Percentiles rank a stretch among this genome's conserved stretches.
These are phyloP conservation scores for Elsinoe batatas DNA, from an alignment of 2,329 filamentous ascomycete species.

Conservation along the genomic window DNA sequence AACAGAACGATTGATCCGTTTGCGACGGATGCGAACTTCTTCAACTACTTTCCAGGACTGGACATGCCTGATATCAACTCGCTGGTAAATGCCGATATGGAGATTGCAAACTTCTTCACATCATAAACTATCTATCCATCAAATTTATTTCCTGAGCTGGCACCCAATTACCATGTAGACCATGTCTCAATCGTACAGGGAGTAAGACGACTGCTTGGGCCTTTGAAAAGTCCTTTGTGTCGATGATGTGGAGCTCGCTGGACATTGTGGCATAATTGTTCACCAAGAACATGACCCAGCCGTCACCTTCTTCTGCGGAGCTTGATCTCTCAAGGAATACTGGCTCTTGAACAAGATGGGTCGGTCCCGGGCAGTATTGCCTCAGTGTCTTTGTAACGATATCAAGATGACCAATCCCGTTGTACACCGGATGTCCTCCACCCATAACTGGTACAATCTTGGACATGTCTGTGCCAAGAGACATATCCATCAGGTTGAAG, in stretches of 20 bases:
- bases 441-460: not conserved
- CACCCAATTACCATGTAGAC: not conserved
- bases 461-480: not conserved
- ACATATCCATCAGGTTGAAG: not conserved
- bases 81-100: not conserved
- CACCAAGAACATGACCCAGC: constrained; percentile 40
- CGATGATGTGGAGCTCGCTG: constrained; percentile 32
- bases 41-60: constrained; percentile 9
- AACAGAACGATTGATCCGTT: not conserved
- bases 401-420: not conserved
- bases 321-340: constrained; percentile 40
- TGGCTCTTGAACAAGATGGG: constrained; percentile 41
- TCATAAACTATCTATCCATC: not conserved
- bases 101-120: constrained; percentile 5
- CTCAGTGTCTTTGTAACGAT: not conserved
- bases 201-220: constrained; percentile 33
- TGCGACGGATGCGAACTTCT: not conserved
- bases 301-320: constrained; percentile 39
- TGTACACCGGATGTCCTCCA: not conserved
- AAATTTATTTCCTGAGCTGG: not conserved
- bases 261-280: constrained; percentile 26
- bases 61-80: not conserved
- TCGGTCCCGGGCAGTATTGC: constrained; percentile 13
- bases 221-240: constrained; percentile 31
- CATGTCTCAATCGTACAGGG: constrained; percentile 19